Base-by-base conservation (phyloP, 2,329 filamentous ascomycete species). In the Talaromyces sp. region DNA sequence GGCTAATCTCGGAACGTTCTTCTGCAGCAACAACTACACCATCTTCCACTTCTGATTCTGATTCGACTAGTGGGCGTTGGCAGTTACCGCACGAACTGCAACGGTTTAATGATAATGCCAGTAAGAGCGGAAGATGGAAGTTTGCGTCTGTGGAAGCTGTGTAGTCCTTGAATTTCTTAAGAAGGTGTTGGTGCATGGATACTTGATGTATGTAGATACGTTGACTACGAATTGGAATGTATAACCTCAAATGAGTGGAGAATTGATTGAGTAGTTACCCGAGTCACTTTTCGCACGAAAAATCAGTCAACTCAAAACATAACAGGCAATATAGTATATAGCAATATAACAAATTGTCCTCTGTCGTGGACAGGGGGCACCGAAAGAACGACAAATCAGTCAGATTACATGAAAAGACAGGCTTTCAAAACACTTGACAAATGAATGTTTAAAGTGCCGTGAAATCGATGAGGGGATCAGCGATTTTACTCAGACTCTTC, bases 401-500 rank as follows among this genome's bases (percentile, higher is more conserved):
- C 22, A 62, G n/a, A 62, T 43, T 7, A 4, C n/a, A 3, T 31
- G 56, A 45, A 43, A 59, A 43, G 56, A 59, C 56, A 45, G 37
- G 10, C 31, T 39, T 8, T 31, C 27, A n/a, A 31, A 45, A 4
- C 19, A 59, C 35, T 13, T n/a, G 10, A 59, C 56, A 59, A 59
- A 59, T 33, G 56, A 41, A 57, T 52, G 52, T 56, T 33, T 19
- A 37, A 10, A 14, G 50, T 35, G 16, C 27, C 7, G 19, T 13
- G 56, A n/a, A 10, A 43, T 8, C 19, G 35, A 43, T 43, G 7
- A 59, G 39, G 27, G 56, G 31, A 19, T 39, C 22, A 59, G 56
- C 56, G 56, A 59, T 59, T 62, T 56, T 61, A 65, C 48, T 87
- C 86, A 24, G 89, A 88, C 66, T 89, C 88, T 33, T 82, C 80